These are phyloP conservation scores for Nemania sp. DNA, from an alignment of 2,329 filamentous ascomycete species.

Conservation along the genomic window DNA sequence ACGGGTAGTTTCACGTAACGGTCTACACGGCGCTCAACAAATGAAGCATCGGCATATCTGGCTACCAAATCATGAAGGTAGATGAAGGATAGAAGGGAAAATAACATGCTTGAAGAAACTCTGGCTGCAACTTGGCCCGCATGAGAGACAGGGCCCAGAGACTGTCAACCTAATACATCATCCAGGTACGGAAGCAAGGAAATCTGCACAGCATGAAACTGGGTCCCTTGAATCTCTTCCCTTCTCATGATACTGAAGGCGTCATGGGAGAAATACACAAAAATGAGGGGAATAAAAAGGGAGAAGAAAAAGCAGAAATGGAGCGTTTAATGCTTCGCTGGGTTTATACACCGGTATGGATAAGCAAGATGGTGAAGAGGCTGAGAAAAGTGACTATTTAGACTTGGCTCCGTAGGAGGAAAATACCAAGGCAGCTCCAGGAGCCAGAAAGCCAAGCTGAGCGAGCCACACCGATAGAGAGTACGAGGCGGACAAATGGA, in stretches of 20 bases:
- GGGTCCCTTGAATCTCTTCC: too few relatives aligned
- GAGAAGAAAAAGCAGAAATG: background rate
- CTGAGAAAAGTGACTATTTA: background rate
- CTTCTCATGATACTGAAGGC: too few relatives aligned
- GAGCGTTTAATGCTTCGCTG: background rate
- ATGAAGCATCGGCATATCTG: constrained; percentile 24
- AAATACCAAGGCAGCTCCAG: constrained; percentile 13
- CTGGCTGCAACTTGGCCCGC: background rate
- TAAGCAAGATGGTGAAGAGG: background rate
- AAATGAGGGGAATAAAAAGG: background rate
- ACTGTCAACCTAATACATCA: background rate
- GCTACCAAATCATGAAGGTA: constrained; percentile 32
- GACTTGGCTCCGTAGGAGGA: constrained; percentile 18
- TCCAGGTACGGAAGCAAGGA: background rate
- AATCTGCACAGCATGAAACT: background rate
- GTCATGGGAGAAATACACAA: background rate
- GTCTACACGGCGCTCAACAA: constrained; percentile 40
- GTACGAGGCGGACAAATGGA: background rate
- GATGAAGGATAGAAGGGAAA: constrained; percentile 21
- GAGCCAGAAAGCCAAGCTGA: background rate
- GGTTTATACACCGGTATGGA: background rate
- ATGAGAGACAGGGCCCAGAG: background rate
- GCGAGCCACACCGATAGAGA: background rate
- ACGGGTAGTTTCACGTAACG: constrained; percentile 47
- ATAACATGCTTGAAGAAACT: constrained; percentile 15